phyloP scores from a whole-genome alignment of 2,329 filamentous ascomycete genomes.

The Fusarium sacchari region DNA sequence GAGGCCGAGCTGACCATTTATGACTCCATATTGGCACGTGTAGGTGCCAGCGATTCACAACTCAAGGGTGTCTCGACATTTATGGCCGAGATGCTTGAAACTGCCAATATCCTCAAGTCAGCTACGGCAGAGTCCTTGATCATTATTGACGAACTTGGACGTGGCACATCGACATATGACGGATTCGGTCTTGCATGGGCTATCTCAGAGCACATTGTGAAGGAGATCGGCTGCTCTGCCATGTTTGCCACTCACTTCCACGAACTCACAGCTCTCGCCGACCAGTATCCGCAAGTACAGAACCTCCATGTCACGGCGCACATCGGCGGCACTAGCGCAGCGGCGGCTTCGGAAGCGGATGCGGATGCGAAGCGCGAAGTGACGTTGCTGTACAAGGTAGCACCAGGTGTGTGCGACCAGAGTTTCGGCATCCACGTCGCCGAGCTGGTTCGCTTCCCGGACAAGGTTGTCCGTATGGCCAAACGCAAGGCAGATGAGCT shows the following conservation, averaged over 20 bases:
- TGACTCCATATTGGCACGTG: conserved; percentile 94
- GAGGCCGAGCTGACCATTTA: conserved; percentile 95
- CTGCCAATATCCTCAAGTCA: conserved; percentile 96
- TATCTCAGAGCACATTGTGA: conserved; percentile 96
- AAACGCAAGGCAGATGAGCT: conserved; percentile 98
- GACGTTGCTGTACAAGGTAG: conserved; percentile 95
- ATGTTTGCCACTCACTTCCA: conserved; percentile 99
- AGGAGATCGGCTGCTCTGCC: conserved; percentile 91
- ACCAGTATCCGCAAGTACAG: conserved; percentile 85
- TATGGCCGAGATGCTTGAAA: conserved; percentile 99
- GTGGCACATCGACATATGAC: conserved; percentile 97
- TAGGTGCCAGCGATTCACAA: conserved; percentile 95
- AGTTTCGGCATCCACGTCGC: conserved; percentile 98
- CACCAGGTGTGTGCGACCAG: conserved; percentile 95
- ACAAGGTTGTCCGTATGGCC: conserved; percentile 99
- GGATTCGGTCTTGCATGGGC: conserved; percentile 99
- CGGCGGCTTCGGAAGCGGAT: conserved; percentile 48
- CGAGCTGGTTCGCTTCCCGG: conserved; percentile 93
- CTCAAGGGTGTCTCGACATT: conserved; percentile 98
- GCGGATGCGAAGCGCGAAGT: conserved; percentile 76
- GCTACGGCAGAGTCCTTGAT: conserved; percentile 95
- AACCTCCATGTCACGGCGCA: conserved; percentile 98
- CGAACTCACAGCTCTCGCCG: conserved; percentile 90
- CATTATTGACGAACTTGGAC: conserved; percentile 97
- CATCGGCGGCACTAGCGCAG: conserved; percentile 68